These are phyloP conservation scores for Stephanodiscus triporus DNA, from an alignment of 108 stramenopile genomes.

Conservation along the genomic window DNA sequence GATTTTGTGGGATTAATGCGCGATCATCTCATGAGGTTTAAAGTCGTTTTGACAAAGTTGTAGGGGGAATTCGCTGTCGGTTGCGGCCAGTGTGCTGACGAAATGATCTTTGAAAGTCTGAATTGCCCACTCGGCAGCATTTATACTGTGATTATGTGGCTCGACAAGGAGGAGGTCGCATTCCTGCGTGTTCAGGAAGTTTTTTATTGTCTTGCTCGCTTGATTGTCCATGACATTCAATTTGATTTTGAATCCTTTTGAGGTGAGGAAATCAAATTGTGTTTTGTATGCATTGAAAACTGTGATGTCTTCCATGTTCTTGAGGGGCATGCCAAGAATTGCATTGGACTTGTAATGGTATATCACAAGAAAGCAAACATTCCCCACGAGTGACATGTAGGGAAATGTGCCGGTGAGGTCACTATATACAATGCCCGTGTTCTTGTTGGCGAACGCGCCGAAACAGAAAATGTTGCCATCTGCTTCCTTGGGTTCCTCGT, in stretches of 20 bases:
- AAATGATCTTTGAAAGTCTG: conserved; percentile 2
- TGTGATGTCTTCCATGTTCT: not conserved
- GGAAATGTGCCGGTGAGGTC: not conserved
- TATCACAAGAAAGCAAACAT: not conserved
- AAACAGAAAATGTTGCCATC: not conserved
- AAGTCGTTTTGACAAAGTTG: not conserved
- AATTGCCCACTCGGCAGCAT: not conserved
- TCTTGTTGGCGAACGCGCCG: not conserved
- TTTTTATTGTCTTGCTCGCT: not conserved
- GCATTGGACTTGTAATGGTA: not conserved
- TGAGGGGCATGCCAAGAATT: not conserved
- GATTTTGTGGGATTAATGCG: no score
- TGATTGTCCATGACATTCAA: no score
- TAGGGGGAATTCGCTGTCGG: not conserved
- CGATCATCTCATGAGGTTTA: no score
- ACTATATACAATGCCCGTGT: not conserved
- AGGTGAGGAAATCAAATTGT: no score
- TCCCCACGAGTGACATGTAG: not conserved
- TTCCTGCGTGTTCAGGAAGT: not conserved
- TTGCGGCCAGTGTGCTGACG: not conserved
- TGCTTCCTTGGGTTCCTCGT: not conserved
- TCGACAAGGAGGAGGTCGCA: not conserved
- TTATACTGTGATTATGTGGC: not conserved
- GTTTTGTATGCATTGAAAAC: not conserved
- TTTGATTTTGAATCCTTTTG: no score